Evolutionary conservation across 257 asterid genomes (phyloP).

Genomic region (Solanum bulbocastanum): DNA sequence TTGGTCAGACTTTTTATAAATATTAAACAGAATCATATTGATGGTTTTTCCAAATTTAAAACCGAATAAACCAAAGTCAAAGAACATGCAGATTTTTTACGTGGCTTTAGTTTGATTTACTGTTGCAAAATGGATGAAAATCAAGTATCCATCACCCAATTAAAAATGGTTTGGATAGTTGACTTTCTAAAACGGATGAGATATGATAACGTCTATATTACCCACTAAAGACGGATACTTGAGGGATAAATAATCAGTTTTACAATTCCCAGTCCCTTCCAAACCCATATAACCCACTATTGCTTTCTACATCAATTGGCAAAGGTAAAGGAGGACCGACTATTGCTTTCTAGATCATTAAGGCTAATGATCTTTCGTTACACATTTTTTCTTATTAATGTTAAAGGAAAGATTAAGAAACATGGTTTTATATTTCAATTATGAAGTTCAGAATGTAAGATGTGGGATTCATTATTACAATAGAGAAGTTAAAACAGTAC

Average conservation of each 20-base stretch:
- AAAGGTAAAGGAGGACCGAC: not conserved
- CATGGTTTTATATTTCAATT: not conserved
- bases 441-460: not conserved
- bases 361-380: not conserved
- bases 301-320: not conserved
- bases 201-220: not conserved
- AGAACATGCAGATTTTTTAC: not conserved
- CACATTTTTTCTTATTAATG: not conserved
- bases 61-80: not conserved
- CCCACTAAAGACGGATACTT: not conserved
- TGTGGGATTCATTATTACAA: not conserved
- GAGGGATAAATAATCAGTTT: not conserved
- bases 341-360: not conserved
- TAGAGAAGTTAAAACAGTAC: not conserved
- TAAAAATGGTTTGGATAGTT: not conserved
- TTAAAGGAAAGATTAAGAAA: not conserved
- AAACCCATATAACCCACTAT: not conserved
- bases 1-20: not conserved
- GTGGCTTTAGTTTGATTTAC: not conserved
- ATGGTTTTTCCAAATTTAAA: not conserved
- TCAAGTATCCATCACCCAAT: not conserved
- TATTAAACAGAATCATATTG: not conserved
- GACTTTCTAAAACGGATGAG: not conserved
- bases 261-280: not conserved
- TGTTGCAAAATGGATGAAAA: not conserved